phyloP scores from a whole-genome alignment of 2,329 filamentous ascomycete genomes.

The Penicillium sp. region DNA sequence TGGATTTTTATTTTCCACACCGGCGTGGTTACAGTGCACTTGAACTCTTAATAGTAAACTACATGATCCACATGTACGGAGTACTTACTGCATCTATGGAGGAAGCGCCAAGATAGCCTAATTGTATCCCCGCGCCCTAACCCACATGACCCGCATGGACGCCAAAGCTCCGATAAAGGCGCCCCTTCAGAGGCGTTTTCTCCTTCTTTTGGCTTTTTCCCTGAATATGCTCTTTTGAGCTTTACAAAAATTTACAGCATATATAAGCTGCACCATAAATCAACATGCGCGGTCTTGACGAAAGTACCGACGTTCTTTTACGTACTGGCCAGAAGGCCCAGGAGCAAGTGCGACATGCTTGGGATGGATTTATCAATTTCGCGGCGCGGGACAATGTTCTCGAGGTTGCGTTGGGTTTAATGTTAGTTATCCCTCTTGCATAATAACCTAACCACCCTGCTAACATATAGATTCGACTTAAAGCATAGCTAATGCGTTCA shows the following conservation, averaged over 20 bases:
- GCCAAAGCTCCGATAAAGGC: neutral
- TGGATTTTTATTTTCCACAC: neutral
- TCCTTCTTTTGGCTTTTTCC: neutral
- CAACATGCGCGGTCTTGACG: slow-evolving; percentile 33
- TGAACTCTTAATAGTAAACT: neutral
- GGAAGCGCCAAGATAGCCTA: neutral
- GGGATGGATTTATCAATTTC: slow-evolving; percentile 69
- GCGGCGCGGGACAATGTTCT: slow-evolving; percentile 73
- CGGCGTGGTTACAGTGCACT: neutral
- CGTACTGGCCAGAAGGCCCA: slow-evolving; percentile 41
- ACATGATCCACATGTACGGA: neutral
- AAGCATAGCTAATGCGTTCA: slow-evolving; percentile 68
- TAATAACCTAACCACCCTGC: neutral
- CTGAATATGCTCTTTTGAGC: neutral
- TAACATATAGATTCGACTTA: neutral
- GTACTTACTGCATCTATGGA: too few species aligned
- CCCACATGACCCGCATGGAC: neutral
- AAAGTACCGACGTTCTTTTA: slow-evolving; percentile 34
- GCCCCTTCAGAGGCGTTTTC: neutral
- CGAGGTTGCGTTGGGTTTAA: slow-evolving; percentile 72
- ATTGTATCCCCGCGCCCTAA: neutral
- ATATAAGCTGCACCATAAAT: neutral
- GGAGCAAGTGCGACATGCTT: slow-evolving; percentile 52
- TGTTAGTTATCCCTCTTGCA: slow-evolving; percentile 48
- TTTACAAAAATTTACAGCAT: too few species aligned